Conservation (phyloP, 202 grass and related monocot species). For the Tripidium arundinaceum region DNA sequence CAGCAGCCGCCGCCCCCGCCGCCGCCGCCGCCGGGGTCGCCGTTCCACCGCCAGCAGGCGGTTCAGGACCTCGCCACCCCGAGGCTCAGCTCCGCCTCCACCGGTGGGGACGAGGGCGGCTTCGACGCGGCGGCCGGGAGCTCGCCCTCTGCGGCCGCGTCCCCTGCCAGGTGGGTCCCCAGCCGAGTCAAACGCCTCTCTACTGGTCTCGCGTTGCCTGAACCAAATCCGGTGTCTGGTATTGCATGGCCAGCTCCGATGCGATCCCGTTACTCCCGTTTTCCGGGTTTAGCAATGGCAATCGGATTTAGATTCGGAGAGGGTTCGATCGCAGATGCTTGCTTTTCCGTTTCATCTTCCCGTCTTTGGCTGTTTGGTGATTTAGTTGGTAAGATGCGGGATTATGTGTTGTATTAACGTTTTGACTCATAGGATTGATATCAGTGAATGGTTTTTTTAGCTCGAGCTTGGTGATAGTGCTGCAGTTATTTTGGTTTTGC, state of each 20-base stretch:
- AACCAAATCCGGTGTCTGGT: conserved; percentile 29
- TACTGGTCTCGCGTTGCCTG: background rate
- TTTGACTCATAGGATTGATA: conserved; percentile 28
- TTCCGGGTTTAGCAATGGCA: conserved; percentile 23
- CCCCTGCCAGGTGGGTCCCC: conserved; percentile 51
- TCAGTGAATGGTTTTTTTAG: background rate
- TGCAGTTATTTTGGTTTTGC: conserved; percentile 2
- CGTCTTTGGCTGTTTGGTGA: conserved; percentile 11
- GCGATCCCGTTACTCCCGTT: conserved; percentile 27
- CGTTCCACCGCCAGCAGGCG: conserved; percentile 31
- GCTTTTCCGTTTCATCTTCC: background rate
- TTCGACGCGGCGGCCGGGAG: conserved; percentile 40
- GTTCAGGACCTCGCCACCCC: conserved; percentile 30
- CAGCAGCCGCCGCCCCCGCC: conserved; percentile 22
- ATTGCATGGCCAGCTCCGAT: conserved; percentile 23
- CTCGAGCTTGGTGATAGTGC: conserved; percentile 21
- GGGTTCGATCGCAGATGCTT: conserved; percentile 18
- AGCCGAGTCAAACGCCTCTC: background rate
- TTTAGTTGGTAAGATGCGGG: conserved; percentile 37
- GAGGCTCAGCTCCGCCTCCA: conserved; percentile 44
- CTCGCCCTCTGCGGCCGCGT: conserved; percentile 49
- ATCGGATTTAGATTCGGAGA: conserved; percentile 42
- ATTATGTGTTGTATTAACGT: conserved; percentile 22
- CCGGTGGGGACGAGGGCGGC: conserved; percentile 33
- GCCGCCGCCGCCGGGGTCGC: conserved; percentile 37